Percentiles rank a stretch among this genome's conserved stretches.
These are phyloP conservation scores for Apiospora kogelbergensis DNA, from an alignment of 2,329 filamentous ascomycete species.

Conservation along the genomic window DNA sequence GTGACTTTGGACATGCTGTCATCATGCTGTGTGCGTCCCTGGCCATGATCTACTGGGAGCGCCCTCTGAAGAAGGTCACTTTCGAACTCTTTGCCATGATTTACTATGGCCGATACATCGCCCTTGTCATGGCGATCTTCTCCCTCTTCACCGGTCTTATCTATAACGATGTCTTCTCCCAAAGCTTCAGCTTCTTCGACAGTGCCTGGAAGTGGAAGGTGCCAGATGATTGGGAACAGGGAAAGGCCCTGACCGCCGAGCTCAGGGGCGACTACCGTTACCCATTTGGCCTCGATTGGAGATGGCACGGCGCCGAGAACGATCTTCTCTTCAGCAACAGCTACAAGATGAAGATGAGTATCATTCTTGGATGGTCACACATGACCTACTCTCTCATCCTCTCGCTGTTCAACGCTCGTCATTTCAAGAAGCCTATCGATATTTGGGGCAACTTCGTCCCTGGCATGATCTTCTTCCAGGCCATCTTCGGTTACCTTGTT, in stretches of 20 bases:
- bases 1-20: slow-evolving; percentile 89
- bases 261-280: slow-evolving; percentile 78
- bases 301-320: slow-evolving; percentile 96
- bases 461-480: slow-evolving; percentile 99
- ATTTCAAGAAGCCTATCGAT: slow-evolving; percentile 93
- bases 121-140: slow-evolving; percentile 96
- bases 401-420: slow-evolving; percentile 87
- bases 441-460: slow-evolving; percentile 97
- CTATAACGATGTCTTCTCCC: slow-evolving; percentile 97
- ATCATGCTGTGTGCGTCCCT: slow-evolving; percentile 83
- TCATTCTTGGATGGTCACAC: slow-evolving; percentile 93
- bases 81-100: slow-evolving; percentile 98
- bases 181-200: slow-evolving; percentile 82
- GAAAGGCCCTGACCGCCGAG: slow-evolving; percentile 62
- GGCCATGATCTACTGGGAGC: slow-evolving; percentile 97
- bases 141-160: slow-evolving; percentile 96
- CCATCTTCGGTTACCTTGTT: slow-evolving; percentile 95
- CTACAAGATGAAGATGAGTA: slow-evolving; percentile 99
- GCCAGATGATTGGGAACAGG: slow-evolving; percentile 66
- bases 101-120: slow-evolving; percentile 98
- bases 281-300: slow-evolving; percentile 93
- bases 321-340: slow-evolving; percentile 95
- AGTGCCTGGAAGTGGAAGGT: slow-evolving; percentile 83
- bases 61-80: slow-evolving; percentile 83
- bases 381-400: slow-evolving; percentile 98